These are phyloP conservation scores for Elsinoe necatrix DNA, from an alignment of 2,329 filamentous ascomycete species.

Conservation along the genomic window DNA sequence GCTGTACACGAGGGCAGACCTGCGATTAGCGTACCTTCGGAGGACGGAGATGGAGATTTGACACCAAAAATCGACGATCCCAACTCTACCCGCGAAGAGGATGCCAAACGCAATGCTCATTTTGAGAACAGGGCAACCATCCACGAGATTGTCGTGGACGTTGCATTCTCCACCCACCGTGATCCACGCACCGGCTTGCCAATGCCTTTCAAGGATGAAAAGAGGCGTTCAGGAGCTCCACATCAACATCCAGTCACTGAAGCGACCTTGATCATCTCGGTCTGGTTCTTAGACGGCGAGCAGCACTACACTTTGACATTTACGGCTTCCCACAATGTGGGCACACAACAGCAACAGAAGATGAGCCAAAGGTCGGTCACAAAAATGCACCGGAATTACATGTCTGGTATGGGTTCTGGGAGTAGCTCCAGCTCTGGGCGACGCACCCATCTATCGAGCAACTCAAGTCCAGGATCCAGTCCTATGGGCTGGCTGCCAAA, in stretches of 20 bases:
- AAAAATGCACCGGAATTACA: conserved; percentile 32
- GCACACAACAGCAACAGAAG: conserved; percentile 13
- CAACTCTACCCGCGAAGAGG: conserved; percentile 10
- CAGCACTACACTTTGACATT: conserved; percentile 69
- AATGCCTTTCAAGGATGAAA: conserved; percentile 22
- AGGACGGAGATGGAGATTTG: conserved; percentile 14
- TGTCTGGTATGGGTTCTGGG: conserved; percentile 31
- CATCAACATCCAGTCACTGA: conserved; percentile 35
- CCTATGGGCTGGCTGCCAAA: conserved; percentile 22
- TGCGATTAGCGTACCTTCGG: background rate
- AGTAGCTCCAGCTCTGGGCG: conserved; percentile 30
- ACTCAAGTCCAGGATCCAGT: conserved; percentile 15
- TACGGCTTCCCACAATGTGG: conserved; percentile 44
- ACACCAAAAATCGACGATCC: conserved; percentile 15
- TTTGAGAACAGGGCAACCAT: conserved; percentile 31
- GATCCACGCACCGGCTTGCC: conserved; percentile 32
- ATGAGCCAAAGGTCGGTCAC: conserved; percentile 34
- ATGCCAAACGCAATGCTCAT: background rate
- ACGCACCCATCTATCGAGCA: conserved; percentile 15
- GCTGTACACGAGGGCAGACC: conserved; percentile 22
- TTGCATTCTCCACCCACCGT: conserved; percentile 51
- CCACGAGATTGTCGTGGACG: conserved; percentile 59
- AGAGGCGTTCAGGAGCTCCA: conserved; percentile 6
- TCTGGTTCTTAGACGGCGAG: conserved; percentile 61
- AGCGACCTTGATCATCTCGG: conserved; percentile 68